phyloP scores from a whole-genome alignment of 352 stramenopile species.

The Bremia lactucae region DNA sequence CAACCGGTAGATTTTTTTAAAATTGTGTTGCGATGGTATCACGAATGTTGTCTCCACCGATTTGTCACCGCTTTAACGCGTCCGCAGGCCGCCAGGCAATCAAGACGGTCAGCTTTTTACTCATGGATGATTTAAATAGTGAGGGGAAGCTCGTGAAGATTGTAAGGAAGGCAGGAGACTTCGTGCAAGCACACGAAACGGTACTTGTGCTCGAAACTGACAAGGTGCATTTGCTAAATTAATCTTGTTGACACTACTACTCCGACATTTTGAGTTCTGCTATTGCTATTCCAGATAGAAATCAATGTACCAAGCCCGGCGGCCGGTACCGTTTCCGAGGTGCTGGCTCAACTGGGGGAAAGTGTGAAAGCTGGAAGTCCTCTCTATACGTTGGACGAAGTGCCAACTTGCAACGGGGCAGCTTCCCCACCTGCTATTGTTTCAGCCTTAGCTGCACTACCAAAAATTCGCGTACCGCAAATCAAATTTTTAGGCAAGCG shows the following conservation, averaged over 20 bases:
- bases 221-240: conserved; percentile 81
- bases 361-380: conserved; percentile 91
- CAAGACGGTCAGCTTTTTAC: conserved; percentile 76
- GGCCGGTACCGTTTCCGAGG: conserved; percentile 87
- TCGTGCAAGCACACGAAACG: conserved; percentile 92
- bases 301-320: conserved; percentile 87
- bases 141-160: conserved; percentile 96
- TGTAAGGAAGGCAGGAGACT: conserved; percentile 88
- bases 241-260: neutral
- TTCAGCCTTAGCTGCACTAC: conserved; percentile 15
- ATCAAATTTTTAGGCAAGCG: conserved; percentile 71
- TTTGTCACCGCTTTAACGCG: conserved; percentile 38
- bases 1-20: too few relatives aligned
- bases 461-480: conserved; percentile 39
- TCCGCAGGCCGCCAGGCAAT: conserved; percentile 31
- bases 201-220: conserved; percentile 98
- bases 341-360: conserved; percentile 91
- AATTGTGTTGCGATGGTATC: conserved; percentile 15
- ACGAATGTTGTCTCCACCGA: conserved; percentile 4
- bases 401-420: conserved; percentile 22
- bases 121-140: conserved; percentile 95
- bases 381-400: conserved; percentile 92
- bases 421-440: conserved; percentile 6
- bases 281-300: conserved; percentile 41
- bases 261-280: neutral